A percentile compares a stretch with the other conserved stretches of the same genome.
phyloP scores from a whole-genome alignment of 768 basidiomycete species.

The Nevesoporus exiguus region DNA sequence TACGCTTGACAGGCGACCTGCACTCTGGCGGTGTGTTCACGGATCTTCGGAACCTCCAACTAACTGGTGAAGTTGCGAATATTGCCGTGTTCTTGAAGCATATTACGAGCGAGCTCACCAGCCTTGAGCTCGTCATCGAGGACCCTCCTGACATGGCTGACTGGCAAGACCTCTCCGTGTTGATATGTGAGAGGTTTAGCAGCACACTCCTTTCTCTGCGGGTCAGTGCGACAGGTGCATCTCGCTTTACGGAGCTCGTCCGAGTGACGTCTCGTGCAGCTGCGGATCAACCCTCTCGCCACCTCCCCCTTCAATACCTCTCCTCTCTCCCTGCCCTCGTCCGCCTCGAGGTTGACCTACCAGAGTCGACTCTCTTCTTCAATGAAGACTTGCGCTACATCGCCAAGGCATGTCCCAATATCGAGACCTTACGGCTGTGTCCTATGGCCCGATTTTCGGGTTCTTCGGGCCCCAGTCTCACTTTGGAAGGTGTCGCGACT shows the following conservation, averaged over 20 bases:
- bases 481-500: constrained; percentile 58
- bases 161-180: constrained; percentile 66
- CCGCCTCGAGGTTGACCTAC: constrained; percentile 75
- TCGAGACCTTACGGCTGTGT: constrained; percentile 67
- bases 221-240: constrained; percentile 62
- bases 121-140: constrained; percentile 73
- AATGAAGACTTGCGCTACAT: constrained; percentile 57
- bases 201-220: constrained; percentile 56
- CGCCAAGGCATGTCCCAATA: constrained; percentile 59
- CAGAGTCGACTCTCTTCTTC: constrained; percentile 67
- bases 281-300: constrained; percentile 51
- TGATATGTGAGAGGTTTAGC: constrained; percentile 62
- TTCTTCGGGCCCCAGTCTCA: constrained; percentile 51
- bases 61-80: constrained; percentile 69
- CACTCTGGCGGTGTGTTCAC: constrained; percentile 55
- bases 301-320: constrained; percentile 60
- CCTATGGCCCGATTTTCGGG: constrained; percentile 64
- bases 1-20: constrained; percentile 60
- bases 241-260: constrained; percentile 78
- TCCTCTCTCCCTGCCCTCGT: constrained; percentile 49
- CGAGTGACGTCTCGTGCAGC: constrained; percentile 65
- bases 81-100: constrained; percentile 71
- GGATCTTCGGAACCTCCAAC: constrained; percentile 54
- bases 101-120: constrained; percentile 58
- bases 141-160: constrained; percentile 73